A percentile compares a stretch with the other conserved stretches of the same genome.
Conservation (phyloP, 129 eudicot species). For the Centaurea solstitialis region DNA sequence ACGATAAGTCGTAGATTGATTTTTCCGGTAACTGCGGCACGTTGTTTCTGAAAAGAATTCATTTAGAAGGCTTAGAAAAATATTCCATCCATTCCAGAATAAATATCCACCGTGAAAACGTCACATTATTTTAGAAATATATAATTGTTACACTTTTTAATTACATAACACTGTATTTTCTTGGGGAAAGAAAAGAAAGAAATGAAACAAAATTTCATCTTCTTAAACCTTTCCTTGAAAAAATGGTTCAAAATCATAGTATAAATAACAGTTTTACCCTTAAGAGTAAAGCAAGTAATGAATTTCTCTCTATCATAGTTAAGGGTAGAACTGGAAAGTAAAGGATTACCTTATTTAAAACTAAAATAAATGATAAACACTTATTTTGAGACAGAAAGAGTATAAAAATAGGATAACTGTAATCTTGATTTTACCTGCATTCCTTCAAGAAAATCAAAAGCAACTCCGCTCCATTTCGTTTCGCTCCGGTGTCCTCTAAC, state of each 20-base stretch:
- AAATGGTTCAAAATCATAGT: too few species aligned
- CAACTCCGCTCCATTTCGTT: slow-evolving; percentile 37
- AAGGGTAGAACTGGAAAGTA: too few species aligned
- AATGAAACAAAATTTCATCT: too few species aligned
- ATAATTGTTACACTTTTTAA: neutral
- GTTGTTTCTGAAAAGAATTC: slow-evolving; percentile 26
- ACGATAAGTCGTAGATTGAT: slow-evolving; percentile 10
- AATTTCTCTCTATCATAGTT: too few species aligned
- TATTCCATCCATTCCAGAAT: too few species aligned
- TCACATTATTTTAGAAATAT: neutral
- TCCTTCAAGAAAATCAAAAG: slow-evolving; percentile 39
- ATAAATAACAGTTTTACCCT: too few species aligned
- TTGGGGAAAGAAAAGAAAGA: neutral
- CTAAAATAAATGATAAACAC: neutral
- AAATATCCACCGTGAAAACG: too few species aligned
- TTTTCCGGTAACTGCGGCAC: slow-evolving; percentile 29
- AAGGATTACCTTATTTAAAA: neutral
- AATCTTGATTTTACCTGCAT: slow-evolving; percentile 33
- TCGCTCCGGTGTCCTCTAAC: slow-evolving; percentile 32
- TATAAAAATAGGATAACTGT: neutral
- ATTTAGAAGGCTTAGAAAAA: neutral
- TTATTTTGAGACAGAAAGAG: neutral
- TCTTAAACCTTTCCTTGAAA: too few species aligned
- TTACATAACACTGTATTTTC: too few species aligned
- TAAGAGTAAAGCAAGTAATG: too few species aligned